A percentile compares a stretch with the other conserved stretches of the same genome.
Conservation (phyloP, 306 rosid species). For the Cucurbita moschata region DNA sequence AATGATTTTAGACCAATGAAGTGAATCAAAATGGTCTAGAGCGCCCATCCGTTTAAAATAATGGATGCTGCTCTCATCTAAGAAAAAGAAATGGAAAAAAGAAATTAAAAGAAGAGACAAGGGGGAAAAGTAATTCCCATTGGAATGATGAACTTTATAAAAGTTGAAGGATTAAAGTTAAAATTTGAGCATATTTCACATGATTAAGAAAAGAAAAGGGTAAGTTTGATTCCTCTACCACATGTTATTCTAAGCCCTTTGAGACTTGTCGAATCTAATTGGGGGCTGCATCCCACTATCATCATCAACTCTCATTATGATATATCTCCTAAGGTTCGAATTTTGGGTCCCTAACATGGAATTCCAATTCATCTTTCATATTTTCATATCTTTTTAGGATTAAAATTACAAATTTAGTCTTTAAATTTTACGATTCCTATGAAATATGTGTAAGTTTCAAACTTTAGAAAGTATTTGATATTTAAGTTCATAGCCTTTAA, state of each 20-base stretch:
- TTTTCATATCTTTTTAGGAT: neutral
- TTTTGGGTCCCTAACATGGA: neutral
- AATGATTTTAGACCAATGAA: too few relatives aligned
- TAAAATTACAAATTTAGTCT: too few relatives aligned
- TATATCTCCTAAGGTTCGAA: neutral
- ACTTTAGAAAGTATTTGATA: too few relatives aligned
- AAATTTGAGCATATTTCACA: conserved; percentile 8
- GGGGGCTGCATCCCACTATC: conserved; percentile 5
- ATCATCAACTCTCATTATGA: neutral
- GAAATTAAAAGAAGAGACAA: neutral
- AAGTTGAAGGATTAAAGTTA: conserved; percentile 9
- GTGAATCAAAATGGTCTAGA: neutral
- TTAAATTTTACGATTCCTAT: too few relatives aligned
- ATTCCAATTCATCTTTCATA: neutral
- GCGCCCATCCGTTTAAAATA: neutral
- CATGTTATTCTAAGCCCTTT: neutral
- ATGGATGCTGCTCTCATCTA: neutral
- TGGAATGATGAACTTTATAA: conserved; percentile 7
- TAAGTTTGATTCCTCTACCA: conserved; percentile 7
- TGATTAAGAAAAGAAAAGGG: neutral
- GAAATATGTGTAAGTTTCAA: too few relatives aligned
- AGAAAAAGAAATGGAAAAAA: neutral
- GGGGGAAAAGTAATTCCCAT: conserved; percentile 5
- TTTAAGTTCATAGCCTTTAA: too few relatives aligned
- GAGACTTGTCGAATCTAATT: neutral